phyloP scores from a whole-genome alignment of 768 basidiomycete species.

The Mrakia frigida region DNA sequence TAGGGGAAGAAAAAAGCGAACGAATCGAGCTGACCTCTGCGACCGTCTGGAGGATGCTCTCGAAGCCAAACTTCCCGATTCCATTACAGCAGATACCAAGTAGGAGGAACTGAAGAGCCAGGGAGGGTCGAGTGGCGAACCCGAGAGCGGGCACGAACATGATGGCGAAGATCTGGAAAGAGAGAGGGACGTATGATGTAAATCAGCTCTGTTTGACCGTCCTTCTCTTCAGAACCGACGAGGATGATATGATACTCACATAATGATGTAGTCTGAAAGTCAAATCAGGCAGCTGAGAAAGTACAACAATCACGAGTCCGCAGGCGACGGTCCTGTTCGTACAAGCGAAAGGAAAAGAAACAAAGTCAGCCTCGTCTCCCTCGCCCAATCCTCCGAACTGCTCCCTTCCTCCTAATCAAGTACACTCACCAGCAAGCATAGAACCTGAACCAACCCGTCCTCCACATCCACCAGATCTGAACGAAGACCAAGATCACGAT shows the following conservation, averaged over 20 bases:
- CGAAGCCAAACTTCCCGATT: constrained; percentile 71
- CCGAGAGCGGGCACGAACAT: constrained; percentile 69
- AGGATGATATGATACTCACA: constrained; percentile 34
- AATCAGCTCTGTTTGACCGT: not conserved
- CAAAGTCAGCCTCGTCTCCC: not conserved
- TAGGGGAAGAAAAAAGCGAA: not conserved
- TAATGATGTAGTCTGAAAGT: constrained; percentile 76
- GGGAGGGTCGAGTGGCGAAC: constrained; percentile 69
- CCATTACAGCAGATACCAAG: constrained; percentile 78
- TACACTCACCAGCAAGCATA: constrained; percentile 67
- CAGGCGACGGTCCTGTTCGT: constrained; percentile 46
- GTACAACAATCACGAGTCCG: constrained; percentile 59
- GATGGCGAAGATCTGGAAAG: constrained; percentile 54
- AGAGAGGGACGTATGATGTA: too few relatives aligned
- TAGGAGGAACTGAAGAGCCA: constrained; percentile 70
- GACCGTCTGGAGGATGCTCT: constrained; percentile 69
- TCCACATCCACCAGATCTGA: constrained; percentile 74
- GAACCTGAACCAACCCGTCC: constrained; percentile 74
- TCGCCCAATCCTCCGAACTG: too few relatives aligned
- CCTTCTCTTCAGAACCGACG: too few relatives aligned
- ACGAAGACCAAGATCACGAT: constrained; percentile 60
- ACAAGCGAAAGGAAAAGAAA: not conserved
- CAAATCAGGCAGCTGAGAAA: constrained; percentile 65
- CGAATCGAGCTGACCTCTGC: constrained; percentile 54
- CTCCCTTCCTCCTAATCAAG: not conserved